Evolutionary conservation across 2,329 filamentous ascomycete genomes (phyloP), one percentile per base, ranked within the genome.

Genomic region (Nigrospora osmanthi): DNA sequence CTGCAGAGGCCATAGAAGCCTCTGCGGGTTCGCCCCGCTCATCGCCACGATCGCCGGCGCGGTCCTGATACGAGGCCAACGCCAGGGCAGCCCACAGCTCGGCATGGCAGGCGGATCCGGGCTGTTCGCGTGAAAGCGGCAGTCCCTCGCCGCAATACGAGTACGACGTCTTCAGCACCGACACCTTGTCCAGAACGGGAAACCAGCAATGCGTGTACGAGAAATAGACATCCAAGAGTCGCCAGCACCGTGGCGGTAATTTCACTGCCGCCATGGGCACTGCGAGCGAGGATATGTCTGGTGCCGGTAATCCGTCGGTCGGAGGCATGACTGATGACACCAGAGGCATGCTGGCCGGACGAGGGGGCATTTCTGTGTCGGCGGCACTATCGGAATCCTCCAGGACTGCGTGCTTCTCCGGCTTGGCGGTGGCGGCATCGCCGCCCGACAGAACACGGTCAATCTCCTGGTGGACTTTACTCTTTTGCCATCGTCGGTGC

Each of bases 191-290:
- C 11, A 84, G 69, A 23, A 90, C 80, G 0, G 86, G 86, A 23
- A 90, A 72, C 86, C 86, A 90, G 43, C 76, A 80, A 58, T 89
- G 83, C 0, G 82, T 87, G 53, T 87, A 87, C 1, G 83, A 78
- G 48, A 87, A 85, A 58, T 88, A 89, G 5, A 85, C 72, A 52
- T 89, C 83, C 35, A 89, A 65, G 4, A 89, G 70, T 3, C 73
- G 69, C 67, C 71, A 81, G 57, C 73, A 77, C 54, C 78, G 73
- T 14, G 61, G 56, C 14, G 73, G 80, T 0, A 85, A 64, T 35
- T 56, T 63, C 14, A 53, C 34, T 14, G 41, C 11, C 45, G 43
- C 40, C 42, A 46, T 17, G 11, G 41, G 47, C 19, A 30, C 46
- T 13, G 19, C 28, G 34, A 14, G 34, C 13, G 34, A 35, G 6